Evolutionary conservation across 2,329 filamentous ascomycete genomes (phyloP), one percentile per base, ranked within the genome.

Genomic region (Fusarium musae): DNA sequence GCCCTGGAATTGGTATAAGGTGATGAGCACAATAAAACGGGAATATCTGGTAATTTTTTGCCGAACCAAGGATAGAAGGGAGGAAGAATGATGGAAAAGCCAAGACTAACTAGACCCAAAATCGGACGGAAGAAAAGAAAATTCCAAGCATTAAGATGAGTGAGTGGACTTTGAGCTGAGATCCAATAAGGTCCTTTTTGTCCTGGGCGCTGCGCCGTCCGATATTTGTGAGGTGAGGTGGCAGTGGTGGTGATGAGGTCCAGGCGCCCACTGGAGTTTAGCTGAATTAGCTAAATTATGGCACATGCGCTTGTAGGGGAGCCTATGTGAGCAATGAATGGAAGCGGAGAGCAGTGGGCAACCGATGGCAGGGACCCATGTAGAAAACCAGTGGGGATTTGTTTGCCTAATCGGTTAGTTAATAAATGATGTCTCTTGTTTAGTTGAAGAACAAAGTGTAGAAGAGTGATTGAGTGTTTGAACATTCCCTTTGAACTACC

Each of bases 181-280:
- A 57, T 58, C 65, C 60, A 50, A 60, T 64, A 32, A 44, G 46
- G 43, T 54, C 40, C 54, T 63, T 63, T 59, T 63, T 57, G 66
- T 69, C 65, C 47, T 60, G 56, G 70, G 70, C 70, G 70, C 70
- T 73, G 66, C 58, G 71, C 70, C 70, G 70, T 59, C 46, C 49
- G 57, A 66, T 73, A 67, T 59, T 62, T 37, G 63, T 62, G 54
- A 46, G 56, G 43, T 57, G 63, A 52, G 64, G 53, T 54, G 54
- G 30, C 50, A 56, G 40, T 69, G 64, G 66, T 70, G 57, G 42
- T 54, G 60, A 61, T 44, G 59, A 58, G 61, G 67, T 37, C 56
- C 36, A 73, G 65, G 62, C 59, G 63, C 68, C 67, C 50, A 71
- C 63, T 71, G 57, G 19, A 65, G 66, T 65, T 69, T 60, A 66